Evolutionary conservation across 225 moss, liverwort and hornwort genomes (phyloP), one percentile per base, ranked within the genome.

Genomic region (Pseudisothecium myosuroides): DNA sequence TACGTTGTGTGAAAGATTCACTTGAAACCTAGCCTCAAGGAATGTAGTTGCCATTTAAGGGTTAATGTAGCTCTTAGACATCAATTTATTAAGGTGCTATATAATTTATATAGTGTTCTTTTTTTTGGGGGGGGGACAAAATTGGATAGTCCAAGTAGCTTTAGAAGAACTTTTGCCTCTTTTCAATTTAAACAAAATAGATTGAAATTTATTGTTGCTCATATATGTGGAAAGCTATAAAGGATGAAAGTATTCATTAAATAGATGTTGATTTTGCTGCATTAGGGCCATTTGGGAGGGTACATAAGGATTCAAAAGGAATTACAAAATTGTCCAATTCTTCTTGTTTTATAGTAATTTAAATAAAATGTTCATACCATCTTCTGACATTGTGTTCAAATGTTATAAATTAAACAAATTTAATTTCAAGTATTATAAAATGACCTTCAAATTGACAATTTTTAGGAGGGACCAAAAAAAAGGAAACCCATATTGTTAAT

Each of bases 401-500:
- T 24, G 8, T 26, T 41, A 39, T 13, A 26, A 41, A 26, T 15
- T 41, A 41, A 26, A 41, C 0, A 0, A 41, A 71, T 5, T 7
- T 71, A 29, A 73, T 28, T 73, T 45, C 17, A 0, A 10, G 2
- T 6, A 45, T 73, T 45, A 45, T 10, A 29, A 26, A 45, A 73
- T 73, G 6, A 73, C 45, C 29, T 73, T 45, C 47, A 29, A 10
- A 36, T 20, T 36, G 6, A 52, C 2, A 76, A 2, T 8, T 34
- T 76, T 31, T 47, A 20, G 13, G 5, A 34, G 0, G 22, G 8
- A 76, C 2, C 8, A 21, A 73, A 17, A 16, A 28, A 43, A 72
- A 1, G 3, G 26, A 17, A 5, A 74, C 1, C 4, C 6, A 31
- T 32, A 29, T 0, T 3, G 1, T n/a, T n/a, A n/a, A n/a, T n/a